These are phyloP conservation scores for Pisolithus tinctorius DNA, from an alignment of 768 basidiomycete genomes.

Conservation along the genomic window DNA sequence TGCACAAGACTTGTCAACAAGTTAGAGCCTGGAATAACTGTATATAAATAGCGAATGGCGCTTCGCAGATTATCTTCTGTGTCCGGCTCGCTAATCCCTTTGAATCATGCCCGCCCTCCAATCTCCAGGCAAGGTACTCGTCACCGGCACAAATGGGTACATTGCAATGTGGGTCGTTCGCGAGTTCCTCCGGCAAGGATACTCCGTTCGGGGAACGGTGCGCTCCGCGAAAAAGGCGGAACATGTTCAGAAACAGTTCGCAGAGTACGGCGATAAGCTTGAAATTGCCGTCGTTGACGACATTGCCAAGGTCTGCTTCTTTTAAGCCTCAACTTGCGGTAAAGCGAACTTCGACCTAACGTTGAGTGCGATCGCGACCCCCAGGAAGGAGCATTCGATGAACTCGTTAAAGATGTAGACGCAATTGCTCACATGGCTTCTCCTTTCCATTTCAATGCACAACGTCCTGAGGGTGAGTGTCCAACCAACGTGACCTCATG, in stretches of 20 bases:
- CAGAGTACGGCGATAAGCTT: conserved; percentile 48
- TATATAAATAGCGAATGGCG: neutral
- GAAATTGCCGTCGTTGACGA: conserved; percentile 66
- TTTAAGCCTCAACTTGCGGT: neutral
- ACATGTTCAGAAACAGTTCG: conserved; percentile 49
- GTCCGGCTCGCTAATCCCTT: neutral
- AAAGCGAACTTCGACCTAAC: too few species aligned
- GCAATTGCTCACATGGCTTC: conserved; percentile 68
- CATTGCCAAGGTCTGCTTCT: conserved; percentile 41
- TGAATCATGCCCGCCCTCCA: conserved; percentile 19
- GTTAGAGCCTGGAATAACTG: too few species aligned
- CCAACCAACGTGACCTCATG: neutral
- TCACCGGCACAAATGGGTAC: conserved; percentile 24
- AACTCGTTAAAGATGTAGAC: conserved; percentile 70
- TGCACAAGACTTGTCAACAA: too few species aligned
- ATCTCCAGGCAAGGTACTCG: conserved; percentile 23
- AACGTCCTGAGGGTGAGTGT: conserved; percentile 35
- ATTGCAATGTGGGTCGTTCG: conserved; percentile 50
- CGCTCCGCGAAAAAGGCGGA: conserved; percentile 55
- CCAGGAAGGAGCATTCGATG: conserved; percentile 67
- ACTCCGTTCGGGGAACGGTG: conserved; percentile 59
- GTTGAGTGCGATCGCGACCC: neutral
- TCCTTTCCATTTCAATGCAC: conserved; percentile 43
- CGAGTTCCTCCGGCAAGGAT: conserved; percentile 53
- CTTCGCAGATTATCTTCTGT: neutral